Percentiles rank a stretch among this genome's conserved stretches.
These are phyloP conservation scores for apple (Malus domestica) DNA, from an alignment of 306 rosid genomes.

Conservation along the genomic window DNA sequence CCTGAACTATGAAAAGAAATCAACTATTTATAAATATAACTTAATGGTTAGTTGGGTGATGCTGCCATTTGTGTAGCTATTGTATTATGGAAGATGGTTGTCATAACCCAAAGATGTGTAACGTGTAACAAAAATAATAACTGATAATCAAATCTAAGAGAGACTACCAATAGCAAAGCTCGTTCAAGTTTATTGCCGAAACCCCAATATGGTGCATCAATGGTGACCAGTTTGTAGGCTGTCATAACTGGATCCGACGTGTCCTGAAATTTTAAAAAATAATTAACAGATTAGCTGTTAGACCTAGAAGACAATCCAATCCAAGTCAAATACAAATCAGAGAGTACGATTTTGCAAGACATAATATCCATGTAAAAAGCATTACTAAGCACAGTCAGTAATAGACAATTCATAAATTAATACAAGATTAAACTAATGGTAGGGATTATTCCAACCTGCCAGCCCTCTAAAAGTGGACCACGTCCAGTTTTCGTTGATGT, in stretches of 20 bases:
- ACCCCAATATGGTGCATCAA: conserved; percentile 51
- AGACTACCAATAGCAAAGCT: conserved; percentile 31
- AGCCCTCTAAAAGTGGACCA: conserved; percentile 40
- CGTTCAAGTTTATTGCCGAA: conserved; percentile 38
- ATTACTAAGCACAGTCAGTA: background rate
- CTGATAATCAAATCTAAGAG: background rate
- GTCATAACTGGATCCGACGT: conserved; percentile 36
- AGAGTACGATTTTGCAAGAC: background rate
- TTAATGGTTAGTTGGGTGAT: background rate
- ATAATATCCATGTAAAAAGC: background rate
- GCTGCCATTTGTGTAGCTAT: background rate
- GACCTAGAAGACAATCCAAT: background rate
- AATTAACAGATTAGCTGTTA: background rate
- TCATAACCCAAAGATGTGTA: background rate
- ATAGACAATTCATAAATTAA: background rate
- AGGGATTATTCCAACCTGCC: conserved; percentile 33
- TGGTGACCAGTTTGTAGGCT: conserved; percentile 41
- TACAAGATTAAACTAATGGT: background rate
- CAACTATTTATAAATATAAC: background rate
- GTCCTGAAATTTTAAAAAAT: conserved; percentile 13
- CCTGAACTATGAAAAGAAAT: background rate
- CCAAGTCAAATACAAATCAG: background rate
- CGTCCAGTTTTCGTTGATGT: conserved; percentile 33
- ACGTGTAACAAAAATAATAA: background rate
- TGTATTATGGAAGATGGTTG: background rate